Evolutionary conservation across 148 eudicot genomes (phyloP).

Genomic region (Diospyros kaki): DNA sequence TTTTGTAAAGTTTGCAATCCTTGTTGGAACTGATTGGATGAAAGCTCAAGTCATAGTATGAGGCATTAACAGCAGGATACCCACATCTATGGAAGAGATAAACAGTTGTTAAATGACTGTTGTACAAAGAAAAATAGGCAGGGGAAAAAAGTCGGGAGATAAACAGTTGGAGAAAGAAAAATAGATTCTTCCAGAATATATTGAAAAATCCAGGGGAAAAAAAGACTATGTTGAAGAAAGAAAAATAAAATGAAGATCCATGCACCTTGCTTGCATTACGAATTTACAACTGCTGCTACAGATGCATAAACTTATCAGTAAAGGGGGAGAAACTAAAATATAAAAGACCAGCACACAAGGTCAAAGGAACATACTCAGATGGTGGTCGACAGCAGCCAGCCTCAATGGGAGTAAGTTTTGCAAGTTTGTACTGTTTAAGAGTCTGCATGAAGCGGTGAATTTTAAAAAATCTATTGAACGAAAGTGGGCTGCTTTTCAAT

Average conservation of each 20-base stretch:
- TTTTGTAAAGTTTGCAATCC: constrained; percentile 87
- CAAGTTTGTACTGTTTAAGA: constrained; percentile 64
- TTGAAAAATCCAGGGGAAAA: too few species aligned
- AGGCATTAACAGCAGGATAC: constrained; percentile 80
- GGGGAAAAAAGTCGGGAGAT: too few species aligned
- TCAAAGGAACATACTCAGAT: constrained; percentile 56
- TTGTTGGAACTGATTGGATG: constrained; percentile 71
- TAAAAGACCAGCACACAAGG: too few species aligned
- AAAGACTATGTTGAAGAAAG: neutral
- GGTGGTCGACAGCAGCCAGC: constrained; percentile 96
- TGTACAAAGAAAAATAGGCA: too few species aligned
- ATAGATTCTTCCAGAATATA: neutral
- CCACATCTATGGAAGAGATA: constrained; percentile 60
- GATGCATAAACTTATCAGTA: too few species aligned
- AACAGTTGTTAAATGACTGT: too few species aligned
- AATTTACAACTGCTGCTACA: neutral
- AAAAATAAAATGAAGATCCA: neutral
- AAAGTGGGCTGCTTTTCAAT: neutral
- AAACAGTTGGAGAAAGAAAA: neutral
- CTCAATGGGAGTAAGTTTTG: constrained; percentile 76
- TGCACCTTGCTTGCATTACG: neutral
- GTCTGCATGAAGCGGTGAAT: constrained; percentile 39
- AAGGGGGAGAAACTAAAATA: too few species aligned
- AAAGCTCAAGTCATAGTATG: constrained; percentile 79
- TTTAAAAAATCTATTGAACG: too few species aligned